Evolutionary conservation across 768 basidiomycete genomes (phyloP).

Genomic region (Mycena belliarum): DNA sequence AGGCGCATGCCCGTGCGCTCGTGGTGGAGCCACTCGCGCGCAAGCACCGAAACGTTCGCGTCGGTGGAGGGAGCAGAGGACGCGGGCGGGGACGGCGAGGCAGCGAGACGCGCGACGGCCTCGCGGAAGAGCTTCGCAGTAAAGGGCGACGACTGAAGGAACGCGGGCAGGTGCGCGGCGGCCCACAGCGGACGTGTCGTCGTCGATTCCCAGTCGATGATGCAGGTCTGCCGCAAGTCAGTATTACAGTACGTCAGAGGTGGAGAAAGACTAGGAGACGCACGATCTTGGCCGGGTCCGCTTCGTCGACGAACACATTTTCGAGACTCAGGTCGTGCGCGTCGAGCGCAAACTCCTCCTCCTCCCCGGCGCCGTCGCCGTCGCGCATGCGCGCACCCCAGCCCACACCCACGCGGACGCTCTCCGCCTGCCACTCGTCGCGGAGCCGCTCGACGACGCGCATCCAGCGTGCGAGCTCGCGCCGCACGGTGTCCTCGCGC

Average conservation of each 20-base stretch:
- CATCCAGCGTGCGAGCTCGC: conserved; percentile 75
- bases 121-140: conserved; percentile 70
- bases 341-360: conserved; percentile 76
- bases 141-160: conserved; percentile 78
- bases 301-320: conserved; percentile 79
- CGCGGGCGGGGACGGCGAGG: conserved; percentile 20
- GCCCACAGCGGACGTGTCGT: conserved; percentile 86
- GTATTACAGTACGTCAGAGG: neutral
- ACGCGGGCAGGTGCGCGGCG: conserved; percentile 78
- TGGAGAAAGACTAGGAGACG: conserved; percentile 31
- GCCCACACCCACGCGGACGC: conserved; percentile 16
- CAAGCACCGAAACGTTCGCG: conserved; percentile 35
- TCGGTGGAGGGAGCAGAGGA: conserved; percentile 1
- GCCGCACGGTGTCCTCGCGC: conserved; percentile 61
- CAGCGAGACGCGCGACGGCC: conserved; percentile 53
- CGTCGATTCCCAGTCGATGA: conserved; percentile 93
- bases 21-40: conserved; percentile 73
- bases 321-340: conserved; percentile 85
- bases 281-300: conserved; percentile 71
- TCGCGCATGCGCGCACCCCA: conserved; percentile 22
- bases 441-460: conserved; percentile 62
- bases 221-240: conserved; percentile 58
- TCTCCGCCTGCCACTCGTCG: conserved; percentile 28
- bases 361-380: conserved; percentile 20
- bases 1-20: conserved; percentile 66